Evolutionary conservation across 331 rosid genomes (phyloP), one percentile per base, ranked within the genome.

Genomic region (Saraca asoca): DNA sequence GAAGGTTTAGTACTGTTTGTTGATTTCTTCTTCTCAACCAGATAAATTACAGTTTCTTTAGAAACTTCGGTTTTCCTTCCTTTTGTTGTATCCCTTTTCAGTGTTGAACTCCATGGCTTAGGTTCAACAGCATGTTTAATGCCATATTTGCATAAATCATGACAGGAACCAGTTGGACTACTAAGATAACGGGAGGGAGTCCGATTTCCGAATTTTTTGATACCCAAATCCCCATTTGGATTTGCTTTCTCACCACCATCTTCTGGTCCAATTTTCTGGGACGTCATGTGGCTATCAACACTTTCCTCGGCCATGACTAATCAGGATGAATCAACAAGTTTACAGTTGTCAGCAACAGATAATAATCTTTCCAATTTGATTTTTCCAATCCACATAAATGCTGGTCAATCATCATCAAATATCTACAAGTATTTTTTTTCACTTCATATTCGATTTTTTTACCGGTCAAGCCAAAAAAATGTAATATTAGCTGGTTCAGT

Each of bases 91-190:
- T 14, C 59, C 59, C 24, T 76, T 78, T 68, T 80, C 42, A 24
- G 67, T 53, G 74, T 9, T 51, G 58, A 19, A 24, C 12, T 74
- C 81, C 87, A 68, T 71, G 80, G 77, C 61, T 80, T 84, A 20
- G 62, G 77, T 77, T 81, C 86, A 17, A 31, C 19, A 13, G 19
- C 70, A 63, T 82, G 80, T 31, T 54, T 75, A n/a, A 39, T 15
- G 79, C 97, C 97, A 69, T 77, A 87, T 70, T 89, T 92, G 84
- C 98, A 92, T 14, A 53, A 2, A 58, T 89, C 96, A 74, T 92
- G 98, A 66, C 96, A 87, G 53, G 98, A 92, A 64, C 87, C 64
- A 8, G 24, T 14, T 41, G 74, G 77, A 31, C 62, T 78, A 17
- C 74, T n/a, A 20, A 71, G 96, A 79, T 89, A 92, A n/a, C 98